Conservation (phyloP, 306 rosid genomes). For the Argentina anserina region DNA sequence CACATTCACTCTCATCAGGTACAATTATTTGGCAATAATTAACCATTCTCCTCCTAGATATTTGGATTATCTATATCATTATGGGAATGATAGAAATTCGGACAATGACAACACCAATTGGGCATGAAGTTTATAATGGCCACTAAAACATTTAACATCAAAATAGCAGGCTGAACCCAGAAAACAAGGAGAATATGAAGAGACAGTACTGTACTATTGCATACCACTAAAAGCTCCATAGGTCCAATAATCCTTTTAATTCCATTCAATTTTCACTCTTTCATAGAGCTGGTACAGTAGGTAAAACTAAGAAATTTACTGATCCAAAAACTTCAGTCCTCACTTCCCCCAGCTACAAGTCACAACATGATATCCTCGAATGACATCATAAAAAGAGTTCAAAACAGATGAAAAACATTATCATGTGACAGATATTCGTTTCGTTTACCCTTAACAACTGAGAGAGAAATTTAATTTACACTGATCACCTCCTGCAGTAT, state of each 20-base stretch:
- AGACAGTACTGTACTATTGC: not conserved
- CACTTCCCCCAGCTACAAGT: not conserved
- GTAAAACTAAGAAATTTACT: not conserved
- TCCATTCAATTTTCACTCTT: not conserved
- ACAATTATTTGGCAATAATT: conserved; percentile 8
- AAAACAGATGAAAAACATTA: not conserved
- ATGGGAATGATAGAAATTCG: not conserved
- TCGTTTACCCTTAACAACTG: not conserved
- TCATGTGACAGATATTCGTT: not conserved
- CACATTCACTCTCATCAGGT: conserved; percentile 12
- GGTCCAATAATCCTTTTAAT: not conserved
- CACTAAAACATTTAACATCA: not conserved
- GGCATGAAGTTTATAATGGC: not conserved
- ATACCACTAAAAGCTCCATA: not conserved
- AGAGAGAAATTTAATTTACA: conserved; percentile 1
- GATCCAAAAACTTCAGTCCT: not conserved
- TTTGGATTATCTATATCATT: not conserved
- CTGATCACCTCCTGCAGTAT: not conserved
- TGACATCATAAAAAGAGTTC: not conserved
- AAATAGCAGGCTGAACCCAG: not conserved
- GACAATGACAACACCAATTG: conserved; percentile 12
- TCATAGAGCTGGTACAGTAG: not conserved
- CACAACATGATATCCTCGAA: not conserved
- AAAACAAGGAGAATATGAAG: not conserved
- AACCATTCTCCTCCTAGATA: not conserved